Percentiles rank a stretch among this genome's conserved stretches.
phyloP scores from a whole-genome alignment of 306 rosid species.

The Ormosia emarginata region DNA sequence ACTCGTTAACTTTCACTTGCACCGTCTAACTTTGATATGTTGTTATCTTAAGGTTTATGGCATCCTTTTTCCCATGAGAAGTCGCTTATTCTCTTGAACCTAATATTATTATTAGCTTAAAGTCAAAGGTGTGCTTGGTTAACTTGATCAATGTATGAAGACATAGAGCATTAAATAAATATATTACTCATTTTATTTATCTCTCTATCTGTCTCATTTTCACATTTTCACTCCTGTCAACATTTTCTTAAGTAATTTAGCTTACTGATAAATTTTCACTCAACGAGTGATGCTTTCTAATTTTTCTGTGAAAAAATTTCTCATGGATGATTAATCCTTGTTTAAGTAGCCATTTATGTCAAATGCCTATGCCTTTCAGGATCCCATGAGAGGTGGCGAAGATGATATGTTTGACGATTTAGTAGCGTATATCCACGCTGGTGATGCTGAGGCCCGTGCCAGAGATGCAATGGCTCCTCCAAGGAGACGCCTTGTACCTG shows the following conservation, averaged over 20 bases:
- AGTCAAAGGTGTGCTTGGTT: not conserved
- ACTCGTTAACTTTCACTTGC: not conserved
- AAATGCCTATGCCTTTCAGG: slow-evolving; percentile 42
- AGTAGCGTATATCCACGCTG: slow-evolving; percentile 60
- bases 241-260: not conserved
- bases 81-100: not conserved
- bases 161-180: not conserved
- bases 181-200: not conserved
- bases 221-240: not conserved
- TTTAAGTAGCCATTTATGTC: not conserved
- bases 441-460: slow-evolving; percentile 62
- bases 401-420: slow-evolving; percentile 81
- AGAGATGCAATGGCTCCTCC: slow-evolving; percentile 70
- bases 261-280: not conserved
- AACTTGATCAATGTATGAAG: not conserved
- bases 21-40: not conserved
- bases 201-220: not conserved
- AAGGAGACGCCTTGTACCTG: slow-evolving; percentile 88
- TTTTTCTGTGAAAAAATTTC: not conserved
- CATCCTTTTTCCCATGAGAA: not conserved
- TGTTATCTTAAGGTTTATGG: not conserved
- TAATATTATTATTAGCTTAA: not conserved
- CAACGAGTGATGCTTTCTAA: not conserved
- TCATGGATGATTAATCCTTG: not conserved
- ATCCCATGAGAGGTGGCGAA: slow-evolving; percentile 93